A percentile compares a stretch with the other conserved stretches of the same genome.
These are phyloP conservation scores for Abrus precatorius DNA, from an alignment of 306 rosid species.

Conservation along the genomic window DNA sequence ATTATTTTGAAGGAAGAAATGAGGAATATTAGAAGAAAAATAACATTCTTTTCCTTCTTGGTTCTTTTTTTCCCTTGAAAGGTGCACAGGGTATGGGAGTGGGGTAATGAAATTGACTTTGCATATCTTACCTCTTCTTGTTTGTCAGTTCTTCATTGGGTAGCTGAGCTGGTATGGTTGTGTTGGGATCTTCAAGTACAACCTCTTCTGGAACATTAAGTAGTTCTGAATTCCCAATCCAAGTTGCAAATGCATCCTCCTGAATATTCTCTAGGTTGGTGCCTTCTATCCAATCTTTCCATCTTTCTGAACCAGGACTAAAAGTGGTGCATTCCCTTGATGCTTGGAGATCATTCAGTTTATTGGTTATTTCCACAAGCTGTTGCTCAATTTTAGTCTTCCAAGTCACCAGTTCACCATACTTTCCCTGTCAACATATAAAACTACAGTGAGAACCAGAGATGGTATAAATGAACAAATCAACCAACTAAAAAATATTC, in stretches of 20 bases:
- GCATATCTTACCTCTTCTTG: conserved; percentile 61
- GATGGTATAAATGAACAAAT: not conserved
- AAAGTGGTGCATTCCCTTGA: conserved; percentile 54
- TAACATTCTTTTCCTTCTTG: not conserved
- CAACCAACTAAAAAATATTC: conserved; percentile 9
- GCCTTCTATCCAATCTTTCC: conserved; percentile 85
- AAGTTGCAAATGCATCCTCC: conserved; percentile 69
- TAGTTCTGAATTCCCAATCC: conserved; percentile 67
- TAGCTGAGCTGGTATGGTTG: conserved; percentile 54
- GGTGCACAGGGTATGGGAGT: not conserved
- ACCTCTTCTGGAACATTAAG: conserved; percentile 58
- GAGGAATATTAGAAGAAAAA: conserved; percentile 20
- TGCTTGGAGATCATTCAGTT: conserved; percentile 61
- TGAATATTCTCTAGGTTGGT: conserved; percentile 60
- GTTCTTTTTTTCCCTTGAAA: not conserved
- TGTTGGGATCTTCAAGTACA: conserved; percentile 54
- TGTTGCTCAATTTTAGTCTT: conserved; percentile 75
- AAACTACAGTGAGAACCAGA: conserved; percentile 35
- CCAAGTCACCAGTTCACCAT: conserved; percentile 71
- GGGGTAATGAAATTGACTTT: conserved; percentile 7
- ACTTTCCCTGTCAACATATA: conserved; percentile 64
- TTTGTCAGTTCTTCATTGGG: conserved; percentile 54
- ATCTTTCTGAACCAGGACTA: conserved; percentile 68
- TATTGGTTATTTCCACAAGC: conserved; percentile 63
- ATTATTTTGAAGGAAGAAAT: conserved; percentile 46